Evolutionary conservation across 225 moss, liverwort and hornwort species (phyloP).

Genomic region (Straminergon stramineum): DNA sequence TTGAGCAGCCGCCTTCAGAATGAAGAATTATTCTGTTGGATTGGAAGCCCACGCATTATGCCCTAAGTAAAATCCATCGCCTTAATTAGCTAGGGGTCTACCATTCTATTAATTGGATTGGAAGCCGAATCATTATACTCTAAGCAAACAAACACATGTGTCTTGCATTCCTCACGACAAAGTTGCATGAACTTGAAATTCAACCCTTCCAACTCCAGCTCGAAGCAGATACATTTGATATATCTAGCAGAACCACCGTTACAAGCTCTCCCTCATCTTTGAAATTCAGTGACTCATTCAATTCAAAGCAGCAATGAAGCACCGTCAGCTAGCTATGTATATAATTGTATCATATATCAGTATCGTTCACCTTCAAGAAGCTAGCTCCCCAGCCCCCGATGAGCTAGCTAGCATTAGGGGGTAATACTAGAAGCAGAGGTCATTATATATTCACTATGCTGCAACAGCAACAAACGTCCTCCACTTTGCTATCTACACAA

Average conservation of each 20-base stretch:
- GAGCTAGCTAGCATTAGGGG: background rate
- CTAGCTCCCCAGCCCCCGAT: background rate
- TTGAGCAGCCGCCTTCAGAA: background rate
- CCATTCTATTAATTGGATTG: background rate
- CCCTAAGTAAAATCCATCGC: background rate
- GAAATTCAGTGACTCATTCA: background rate
- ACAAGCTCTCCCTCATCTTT: background rate
- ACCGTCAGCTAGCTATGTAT: background rate
- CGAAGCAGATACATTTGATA: background rate
- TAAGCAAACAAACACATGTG: background rate
- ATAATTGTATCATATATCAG: background rate
- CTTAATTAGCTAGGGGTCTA: background rate
- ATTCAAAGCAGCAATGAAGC: background rate
- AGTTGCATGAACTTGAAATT: background rate
- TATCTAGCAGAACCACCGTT: background rate
- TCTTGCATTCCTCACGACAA: conserved; percentile 2
- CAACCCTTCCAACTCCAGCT: background rate
- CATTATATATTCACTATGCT: background rate
- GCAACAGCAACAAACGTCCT: background rate
- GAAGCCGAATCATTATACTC: background rate
- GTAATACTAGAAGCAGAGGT: background rate
- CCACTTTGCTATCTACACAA: background rate
- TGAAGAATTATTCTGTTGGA: background rate
- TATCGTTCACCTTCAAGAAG: background rate
- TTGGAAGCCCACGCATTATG: background rate